Evolutionary conservation across 163 green algal species (phyloP), one percentile per base, ranked within the genome.

Genomic region (Chlorella variabilis): DNA sequence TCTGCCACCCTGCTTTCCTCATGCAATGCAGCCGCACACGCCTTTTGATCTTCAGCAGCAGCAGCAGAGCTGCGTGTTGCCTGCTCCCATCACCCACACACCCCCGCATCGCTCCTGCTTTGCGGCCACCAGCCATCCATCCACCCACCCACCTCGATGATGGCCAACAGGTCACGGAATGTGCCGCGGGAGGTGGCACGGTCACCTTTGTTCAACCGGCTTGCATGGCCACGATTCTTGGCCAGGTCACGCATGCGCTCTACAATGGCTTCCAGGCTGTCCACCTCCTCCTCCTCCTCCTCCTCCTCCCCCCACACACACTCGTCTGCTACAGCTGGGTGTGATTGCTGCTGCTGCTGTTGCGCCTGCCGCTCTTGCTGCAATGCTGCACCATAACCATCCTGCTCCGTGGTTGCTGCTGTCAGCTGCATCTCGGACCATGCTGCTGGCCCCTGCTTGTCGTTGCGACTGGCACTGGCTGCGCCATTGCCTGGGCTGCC

Each of bases 181-280:
- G 87, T 88, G 33, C 80, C 71, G 11, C 82, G 81, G 41, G 91
- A 79, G 0, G 65, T 41, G 4, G 76, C 81, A 11, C 90, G 85
- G 33, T 95, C 92, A n/a, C 87, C 82, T 76, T 85, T 88, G 73
- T 71, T 91, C 18, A 87, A 83, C 29, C 90, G 81, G 74, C 54
- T 70, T 7, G 49, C 33, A 67, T 95, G 90, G 0, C 90, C 91
- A 1, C 87, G 85, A 83, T 94, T 95, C 11, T 54, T 90, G 0
- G 92, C 89, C 82, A 96, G 87, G 48, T 95, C 86, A 68, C 79
- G 75, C 89, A 96, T 93, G 15, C 91, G 83, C 6, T 82, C 76
- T 25, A 95, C 77, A 36, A 95, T 84, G 17, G 90, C 82, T 5
- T 92, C 92, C 70, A 95, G 68, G 18, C 74, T 70, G 18, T 84